A percentile compares a stretch with the other conserved stretches of the same genome.
Conservation (phyloP, 371 early-diverging fungal genomes). For the Rhizomucor pusillus region DNA sequence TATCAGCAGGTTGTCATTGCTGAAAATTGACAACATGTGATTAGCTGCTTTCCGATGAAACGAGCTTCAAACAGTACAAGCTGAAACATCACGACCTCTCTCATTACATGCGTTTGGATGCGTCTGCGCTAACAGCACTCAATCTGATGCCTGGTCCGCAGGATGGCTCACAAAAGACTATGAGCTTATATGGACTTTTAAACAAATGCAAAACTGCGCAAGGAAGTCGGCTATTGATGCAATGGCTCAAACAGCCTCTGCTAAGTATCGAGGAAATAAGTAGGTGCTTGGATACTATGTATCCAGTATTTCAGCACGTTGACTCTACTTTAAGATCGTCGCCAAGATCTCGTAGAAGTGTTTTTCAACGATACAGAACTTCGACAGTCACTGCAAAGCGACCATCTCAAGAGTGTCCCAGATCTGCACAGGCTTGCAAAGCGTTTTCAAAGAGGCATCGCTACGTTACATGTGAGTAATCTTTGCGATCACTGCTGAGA, state of each 20-base stretch:
- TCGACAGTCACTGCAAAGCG: conserved; percentile 72
- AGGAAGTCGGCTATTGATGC: conserved; percentile 82
- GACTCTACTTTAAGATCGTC: conserved; percentile 40
- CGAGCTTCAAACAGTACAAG: conserved; percentile 72
- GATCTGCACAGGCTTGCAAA: conserved; percentile 87
- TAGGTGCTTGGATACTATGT: conserved; percentile 14
- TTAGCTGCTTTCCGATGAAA: conserved; percentile 70
- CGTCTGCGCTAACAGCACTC: conserved; percentile 85
- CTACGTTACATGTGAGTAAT: conserved; percentile 62
- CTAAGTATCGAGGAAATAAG: conserved; percentile 72
- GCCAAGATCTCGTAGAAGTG: conserved; percentile 80
- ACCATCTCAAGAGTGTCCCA: conserved; percentile 77
- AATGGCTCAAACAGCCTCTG: conserved; percentile 96
- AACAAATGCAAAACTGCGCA: conserved; percentile 91
- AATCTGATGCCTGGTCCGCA: conserved; percentile 80
- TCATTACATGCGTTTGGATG: conserved; percentile 92
- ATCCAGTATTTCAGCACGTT: background rate
- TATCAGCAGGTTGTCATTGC: too few species aligned
- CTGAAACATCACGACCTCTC: conserved; percentile 74
- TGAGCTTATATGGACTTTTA: conserved; percentile 83
- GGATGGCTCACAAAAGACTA: conserved; percentile 78
- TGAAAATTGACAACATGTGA: background rate
- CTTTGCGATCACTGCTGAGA: background rate
- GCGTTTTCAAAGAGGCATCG: conserved; percentile 78
- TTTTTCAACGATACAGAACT: conserved; percentile 70